phyloP scores from a whole-genome alignment of 495 filamentous ascomycete species.

The Penicillium flavigenum region DNA sequence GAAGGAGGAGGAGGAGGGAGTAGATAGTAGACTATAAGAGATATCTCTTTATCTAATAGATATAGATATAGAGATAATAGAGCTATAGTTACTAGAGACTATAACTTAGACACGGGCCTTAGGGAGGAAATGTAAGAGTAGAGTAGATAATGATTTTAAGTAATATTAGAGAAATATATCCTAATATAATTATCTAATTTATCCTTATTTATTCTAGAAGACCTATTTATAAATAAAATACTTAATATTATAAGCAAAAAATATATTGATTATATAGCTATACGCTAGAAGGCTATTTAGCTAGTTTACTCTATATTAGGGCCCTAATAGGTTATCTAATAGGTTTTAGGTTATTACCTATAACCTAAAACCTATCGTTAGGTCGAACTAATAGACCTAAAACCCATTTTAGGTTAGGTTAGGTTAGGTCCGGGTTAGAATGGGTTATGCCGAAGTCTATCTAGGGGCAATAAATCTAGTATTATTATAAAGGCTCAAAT shows the following conservation, averaged over 20 bases:
- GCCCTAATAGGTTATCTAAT: no score
- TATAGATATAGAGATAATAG: neutral
- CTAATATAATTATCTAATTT: neutral
- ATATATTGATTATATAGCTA: no score
- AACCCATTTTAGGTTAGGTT: no score
- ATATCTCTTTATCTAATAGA: conserved; percentile 1
- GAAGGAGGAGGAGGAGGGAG: neutral
- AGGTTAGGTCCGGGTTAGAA: no score
- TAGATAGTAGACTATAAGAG: neutral
- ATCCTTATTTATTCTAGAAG: conserved; percentile 1
- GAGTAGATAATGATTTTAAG: neutral
- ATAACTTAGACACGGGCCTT: neutral
- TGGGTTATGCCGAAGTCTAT: no score
- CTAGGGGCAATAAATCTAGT: no score
- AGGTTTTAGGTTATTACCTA: no score
- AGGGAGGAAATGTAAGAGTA: neutral
- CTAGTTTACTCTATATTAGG: no score
- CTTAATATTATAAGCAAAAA: neutral
- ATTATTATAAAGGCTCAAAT: no score
- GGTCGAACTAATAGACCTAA: no score
- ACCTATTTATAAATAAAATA: neutral
- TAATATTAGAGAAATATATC: conserved; percentile 1
- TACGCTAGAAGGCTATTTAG: no score
- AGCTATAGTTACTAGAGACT: neutral
- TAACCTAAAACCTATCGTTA: no score